Conservation (phyloP, 768 basidiomycete species). For the Gymnopilus dilepis region DNA sequence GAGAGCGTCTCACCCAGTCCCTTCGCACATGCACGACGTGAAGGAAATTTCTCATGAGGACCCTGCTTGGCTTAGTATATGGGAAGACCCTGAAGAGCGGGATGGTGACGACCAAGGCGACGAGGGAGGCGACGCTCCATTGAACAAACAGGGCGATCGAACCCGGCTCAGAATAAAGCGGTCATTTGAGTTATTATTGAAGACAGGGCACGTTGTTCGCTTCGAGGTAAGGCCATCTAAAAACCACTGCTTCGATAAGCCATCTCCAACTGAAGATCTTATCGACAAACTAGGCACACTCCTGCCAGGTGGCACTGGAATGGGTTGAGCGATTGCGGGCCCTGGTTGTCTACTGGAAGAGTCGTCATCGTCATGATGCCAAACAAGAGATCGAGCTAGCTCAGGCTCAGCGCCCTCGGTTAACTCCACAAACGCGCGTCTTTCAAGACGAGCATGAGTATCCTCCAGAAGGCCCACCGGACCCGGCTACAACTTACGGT, state of each 20-base stretch:
- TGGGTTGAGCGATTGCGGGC: slow-evolving; percentile 83
- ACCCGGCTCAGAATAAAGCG: slow-evolving; percentile 57
- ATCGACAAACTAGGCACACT: slow-evolving; percentile 64
- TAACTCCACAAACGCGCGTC: slow-evolving; percentile 61
- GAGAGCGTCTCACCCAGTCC: slow-evolving; percentile 59
- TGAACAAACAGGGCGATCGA: slow-evolving; percentile 49
- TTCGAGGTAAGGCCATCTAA: slow-evolving; percentile 74
- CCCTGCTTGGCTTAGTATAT: slow-evolving; percentile 36
- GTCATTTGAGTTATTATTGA: slow-evolving; percentile 79
- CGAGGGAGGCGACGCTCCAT: slow-evolving; percentile 63
- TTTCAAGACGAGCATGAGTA: slow-evolving; percentile 44
- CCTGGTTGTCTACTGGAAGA: slow-evolving; percentile 80
- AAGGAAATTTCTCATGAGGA: slow-evolving; percentile 35
- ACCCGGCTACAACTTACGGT: slow-evolving; percentile 58
- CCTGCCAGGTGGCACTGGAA: slow-evolving; percentile 70
- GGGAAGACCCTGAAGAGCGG: slow-evolving; percentile 43
- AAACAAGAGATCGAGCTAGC: slow-evolving; percentile 81
- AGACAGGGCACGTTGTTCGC: slow-evolving; percentile 67
- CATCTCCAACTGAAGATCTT: background rate
- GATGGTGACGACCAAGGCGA: slow-evolving; percentile 64
- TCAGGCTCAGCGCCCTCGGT: slow-evolving; percentile 58
- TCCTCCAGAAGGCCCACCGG: slow-evolving; percentile 56
- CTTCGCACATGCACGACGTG: slow-evolving; percentile 42
- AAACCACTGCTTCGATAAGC: background rate
- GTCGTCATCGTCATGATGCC: slow-evolving; percentile 76